Conservation (phyloP, 2,329 filamentous ascomycete genomes). For the Polytolypa hystricis region DNA sequence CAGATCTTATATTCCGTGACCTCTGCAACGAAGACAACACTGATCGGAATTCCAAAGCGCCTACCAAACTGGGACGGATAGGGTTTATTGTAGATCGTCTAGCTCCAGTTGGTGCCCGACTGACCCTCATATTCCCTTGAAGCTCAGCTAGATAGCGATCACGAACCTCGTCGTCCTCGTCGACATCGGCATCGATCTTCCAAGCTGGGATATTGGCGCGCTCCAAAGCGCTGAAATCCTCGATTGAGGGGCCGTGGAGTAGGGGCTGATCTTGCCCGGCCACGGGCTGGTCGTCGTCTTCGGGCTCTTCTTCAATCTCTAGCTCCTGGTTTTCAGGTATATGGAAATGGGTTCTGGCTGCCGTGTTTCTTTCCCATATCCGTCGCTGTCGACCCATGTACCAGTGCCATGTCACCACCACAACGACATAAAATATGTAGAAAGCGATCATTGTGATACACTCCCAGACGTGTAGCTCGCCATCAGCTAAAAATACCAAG, state of each 20-base stretch:
- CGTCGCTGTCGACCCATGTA: slow-evolving; percentile 55
- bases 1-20: slow-evolving; percentile 63
- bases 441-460: slow-evolving; percentile 82
- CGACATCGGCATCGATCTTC: slow-evolving; percentile 46
- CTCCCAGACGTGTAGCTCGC: slow-evolving; percentile 76
- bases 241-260: slow-evolving; percentile 38
- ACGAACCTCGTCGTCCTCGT: slow-evolving; percentile 44
- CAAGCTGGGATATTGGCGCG: slow-evolving; percentile 36
- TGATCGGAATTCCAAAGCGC: slow-evolving; percentile 85
- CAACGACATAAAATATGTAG: slow-evolving; percentile 78
- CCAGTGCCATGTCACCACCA: slow-evolving; percentile 91
- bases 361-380: slow-evolving; percentile 54
- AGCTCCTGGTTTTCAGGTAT: slow-evolving; percentile 48
- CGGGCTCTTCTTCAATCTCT: slow-evolving; percentile 44
- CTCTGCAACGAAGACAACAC: slow-evolving; percentile 78
- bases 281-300: slow-evolving; percentile 39
- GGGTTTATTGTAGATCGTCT: slow-evolving; percentile 67
- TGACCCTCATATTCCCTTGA: slow-evolving; percentile 84
- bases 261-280: slow-evolving; percentile 32
- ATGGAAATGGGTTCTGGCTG: slow-evolving; percentile 64
- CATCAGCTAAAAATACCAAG: slow-evolving; percentile 78
- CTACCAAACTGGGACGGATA: slow-evolving; percentile 85
- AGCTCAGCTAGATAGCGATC: slow-evolving; percentile 65
- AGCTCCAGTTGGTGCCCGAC: slow-evolving; percentile 52
- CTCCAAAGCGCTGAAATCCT: slow-evolving; percentile 55